Conservation (phyloP, 345 rosid species). For the Citrus trifoliata region DNA sequence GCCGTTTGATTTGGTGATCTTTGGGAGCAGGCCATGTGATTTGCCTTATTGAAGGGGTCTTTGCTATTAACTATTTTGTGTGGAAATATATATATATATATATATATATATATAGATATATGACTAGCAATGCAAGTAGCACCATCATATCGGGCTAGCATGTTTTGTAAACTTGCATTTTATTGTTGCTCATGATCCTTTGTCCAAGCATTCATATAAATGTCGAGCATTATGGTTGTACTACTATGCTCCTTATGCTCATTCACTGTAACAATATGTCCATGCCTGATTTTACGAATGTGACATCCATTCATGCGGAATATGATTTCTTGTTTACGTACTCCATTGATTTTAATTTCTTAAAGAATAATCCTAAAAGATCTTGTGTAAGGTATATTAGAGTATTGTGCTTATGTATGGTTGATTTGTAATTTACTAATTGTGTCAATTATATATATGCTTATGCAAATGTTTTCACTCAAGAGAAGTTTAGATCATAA, state of each 20-base stretch:
- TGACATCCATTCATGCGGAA: no score
- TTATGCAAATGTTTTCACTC: no score
- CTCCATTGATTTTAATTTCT: no score
- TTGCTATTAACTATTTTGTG: neutral
- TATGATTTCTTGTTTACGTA: no score
- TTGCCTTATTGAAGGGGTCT: conserved; percentile 35
- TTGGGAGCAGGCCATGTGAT: conserved; percentile 56
- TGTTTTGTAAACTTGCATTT: conserved; percentile 7
- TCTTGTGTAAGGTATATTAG: no score
- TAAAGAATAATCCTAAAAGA: no score
- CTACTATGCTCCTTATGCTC: neutral
- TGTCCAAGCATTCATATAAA: neutral
- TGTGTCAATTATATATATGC: no score
- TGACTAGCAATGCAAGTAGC: neutral
- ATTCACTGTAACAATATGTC: neutral
- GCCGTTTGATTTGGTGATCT: conserved; percentile 38
- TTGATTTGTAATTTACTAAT: no score
- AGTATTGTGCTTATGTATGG: no score
- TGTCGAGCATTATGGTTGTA: neutral
- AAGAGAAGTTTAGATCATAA: no score
- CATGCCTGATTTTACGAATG: neutral
- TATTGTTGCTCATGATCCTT: neutral
- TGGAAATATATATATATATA: no score
- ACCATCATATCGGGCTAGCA: conserved; percentile 10
- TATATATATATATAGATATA: no score